Base-by-base conservation (phyloP, 2,329 filamentous ascomycete genomes). In the Lomentospora prolificans region DNA sequence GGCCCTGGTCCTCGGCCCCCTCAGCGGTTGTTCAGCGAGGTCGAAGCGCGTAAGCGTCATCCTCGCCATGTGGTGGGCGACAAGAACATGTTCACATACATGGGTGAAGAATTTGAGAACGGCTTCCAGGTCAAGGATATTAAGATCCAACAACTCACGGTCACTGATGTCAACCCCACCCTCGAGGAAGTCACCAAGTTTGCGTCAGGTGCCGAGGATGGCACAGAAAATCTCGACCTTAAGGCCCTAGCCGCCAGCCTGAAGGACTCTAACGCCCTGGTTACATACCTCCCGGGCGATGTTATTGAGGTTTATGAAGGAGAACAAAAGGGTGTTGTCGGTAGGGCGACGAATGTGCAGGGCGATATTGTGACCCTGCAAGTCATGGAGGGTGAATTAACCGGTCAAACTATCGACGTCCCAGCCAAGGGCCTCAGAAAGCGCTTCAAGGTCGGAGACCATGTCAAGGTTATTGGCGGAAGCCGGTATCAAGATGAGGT, bases 401-500 rank as follows among this genome's bases (percentile, higher is more conserved):
- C 75, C 53, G 92, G 91, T 8, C 88, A 95, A 67, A 84, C 80
- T 4, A 94, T 99, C 50, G 92, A 97, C 67, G 91, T 95, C 9
- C 94, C 94, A 1, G 87, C 90, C 60, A 95, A 94, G 71, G 89
- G 89, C 48, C 78, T 99, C 25, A 88, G 94, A 57, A 99, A 99
- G 72, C 82, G 89, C 28, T 99, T 99, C 79, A 84, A 81, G 61
- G 81, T 91, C 59, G 94, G 94, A 76, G 94, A 99, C 65, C 94
- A 99, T 66, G 94, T 99, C 75, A 97, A 97, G 75, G 94, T 99
- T 62, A 95, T 96, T 67, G 92, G 94, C 56, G 92, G 91, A 39
- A 96, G 91, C 73, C 87, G 90, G 63, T 97, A 91, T 69, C 84
- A 89, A 56, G 94, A 96, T 63, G 94, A 99, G 72, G 87, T 97